A percentile compares a stretch with the other conserved stretches of the same genome.
Conservation (phyloP, 306 rosid species). For the Coriaria nepalensis region DNA sequence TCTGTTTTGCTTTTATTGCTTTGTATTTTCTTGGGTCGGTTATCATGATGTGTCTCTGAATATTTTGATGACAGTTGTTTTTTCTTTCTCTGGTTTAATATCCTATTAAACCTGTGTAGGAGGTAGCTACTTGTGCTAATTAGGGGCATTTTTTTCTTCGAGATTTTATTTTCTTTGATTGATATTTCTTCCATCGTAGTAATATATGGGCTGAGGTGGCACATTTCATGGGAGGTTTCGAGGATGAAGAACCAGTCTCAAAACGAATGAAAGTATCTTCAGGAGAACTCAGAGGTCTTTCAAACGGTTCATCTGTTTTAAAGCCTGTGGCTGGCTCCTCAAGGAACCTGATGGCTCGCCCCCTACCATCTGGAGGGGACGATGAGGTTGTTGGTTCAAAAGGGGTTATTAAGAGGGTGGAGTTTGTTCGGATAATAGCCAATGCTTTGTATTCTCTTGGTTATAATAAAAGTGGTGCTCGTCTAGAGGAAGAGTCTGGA, state of each 20-base stretch:
- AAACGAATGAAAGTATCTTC: conserved; percentile 76
- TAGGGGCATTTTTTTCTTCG: conserved; percentile 14
- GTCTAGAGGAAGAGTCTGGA: conserved; percentile 90
- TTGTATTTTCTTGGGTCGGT: neutral
- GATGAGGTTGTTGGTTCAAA: conserved; percentile 76
- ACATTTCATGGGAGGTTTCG: conserved; percentile 99
- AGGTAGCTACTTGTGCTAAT: conserved; percentile 19
- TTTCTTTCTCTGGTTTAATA: conserved; percentile 3
- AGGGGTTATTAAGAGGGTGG: conserved; percentile 73
- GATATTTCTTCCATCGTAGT: conserved; percentile 21
- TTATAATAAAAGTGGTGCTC: conserved; percentile 67
- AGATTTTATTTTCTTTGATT: conserved; percentile 14
- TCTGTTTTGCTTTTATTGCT: neutral
- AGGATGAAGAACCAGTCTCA: conserved; percentile 95
- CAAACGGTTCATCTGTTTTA: conserved; percentile 66
- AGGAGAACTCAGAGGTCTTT: conserved; percentile 48
- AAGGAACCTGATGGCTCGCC: conserved; percentile 84
- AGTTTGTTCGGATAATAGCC: conserved; percentile 89
- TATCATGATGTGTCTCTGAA: neutral
- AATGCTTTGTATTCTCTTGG: conserved; percentile 92
- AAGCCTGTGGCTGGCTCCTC: conserved; percentile 59
- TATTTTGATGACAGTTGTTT: neutral
- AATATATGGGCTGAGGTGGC: conserved; percentile 95
- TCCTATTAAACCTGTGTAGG: conserved; percentile 38
- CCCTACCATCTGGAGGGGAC: conserved; percentile 71